These are phyloP conservation scores for Diaporthe sp. DNA, from an alignment of 2,329 filamentous ascomycete genomes.

Conservation along the genomic window DNA sequence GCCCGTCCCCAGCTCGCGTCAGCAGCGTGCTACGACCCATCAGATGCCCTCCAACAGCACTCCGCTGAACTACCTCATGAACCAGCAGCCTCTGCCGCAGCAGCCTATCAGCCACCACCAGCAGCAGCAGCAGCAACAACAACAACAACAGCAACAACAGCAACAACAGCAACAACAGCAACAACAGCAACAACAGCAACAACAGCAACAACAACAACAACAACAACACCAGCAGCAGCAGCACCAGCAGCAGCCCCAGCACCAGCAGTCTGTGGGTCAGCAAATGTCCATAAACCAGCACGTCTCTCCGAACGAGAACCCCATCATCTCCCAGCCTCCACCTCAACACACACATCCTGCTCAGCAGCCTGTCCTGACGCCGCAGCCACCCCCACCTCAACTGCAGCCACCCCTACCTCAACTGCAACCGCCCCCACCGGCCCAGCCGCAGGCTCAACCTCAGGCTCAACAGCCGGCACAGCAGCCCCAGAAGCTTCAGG, in stretches of 20 bases:
- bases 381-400: conserved; percentile 36
- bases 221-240: conserved; percentile 49
- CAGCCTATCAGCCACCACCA: conserved; percentile 43
- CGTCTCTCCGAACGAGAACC: conserved; percentile 50
- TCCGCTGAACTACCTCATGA: conserved; percentile 43
- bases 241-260: conserved; percentile 44
- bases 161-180: too few relatives aligned
- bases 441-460: conserved; percentile 36
- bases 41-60: conserved; percentile 54
- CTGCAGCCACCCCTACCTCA: conserved; percentile 37
- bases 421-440: conserved; percentile 36
- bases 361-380: conserved; percentile 37
- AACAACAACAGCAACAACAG: conserved; percentile 34
- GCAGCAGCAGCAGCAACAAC: conserved; percentile 47
- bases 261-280: conserved; percentile 46
- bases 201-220: conserved; percentile 47
- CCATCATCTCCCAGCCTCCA: conserved; percentile 55
- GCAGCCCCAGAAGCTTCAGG: conserved; percentile 39
- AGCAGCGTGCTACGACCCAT: conserved; percentile 53
- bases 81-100: conserved; percentile 36
- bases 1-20: conserved; percentile 56
- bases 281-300: conserved; percentile 52
- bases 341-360: conserved; percentile 37
- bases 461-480: conserved; percentile 30
- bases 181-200: conserved; percentile 48